Evolutionary conservation across 2,329 filamentous ascomycete species (phyloP).

Genomic region (Emydomyces testavorans): DNA sequence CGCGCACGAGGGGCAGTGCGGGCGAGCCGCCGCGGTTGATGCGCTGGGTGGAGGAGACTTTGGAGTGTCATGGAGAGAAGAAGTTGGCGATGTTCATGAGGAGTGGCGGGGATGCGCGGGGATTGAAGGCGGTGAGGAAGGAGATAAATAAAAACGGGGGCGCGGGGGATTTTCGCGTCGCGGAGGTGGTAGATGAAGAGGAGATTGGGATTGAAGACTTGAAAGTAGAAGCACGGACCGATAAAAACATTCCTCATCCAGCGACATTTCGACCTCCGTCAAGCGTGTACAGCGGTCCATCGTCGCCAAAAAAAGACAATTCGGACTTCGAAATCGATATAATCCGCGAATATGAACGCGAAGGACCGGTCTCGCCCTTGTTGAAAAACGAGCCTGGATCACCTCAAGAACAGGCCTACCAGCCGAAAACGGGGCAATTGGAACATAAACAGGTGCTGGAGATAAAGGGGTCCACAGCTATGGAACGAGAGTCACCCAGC

Average conservation of each 20-base stretch:
- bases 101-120: slow-evolving; percentile 8
- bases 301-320: background rate
- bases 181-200: background rate
- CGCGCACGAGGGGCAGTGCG: slow-evolving; percentile 18
- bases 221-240: background rate
- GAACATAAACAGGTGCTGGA: background rate
- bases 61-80: slow-evolving; percentile 15
- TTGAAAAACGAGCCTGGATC: background rate
- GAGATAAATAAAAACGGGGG: background rate
- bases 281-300: background rate
- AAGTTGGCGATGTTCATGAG: slow-evolving; percentile 7
- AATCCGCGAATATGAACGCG: slow-evolving; percentile 2
- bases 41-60: slow-evolving; percentile 24
- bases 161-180: background rate
- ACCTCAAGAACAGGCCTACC: too few relatives aligned
- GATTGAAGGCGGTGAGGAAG: slow-evolving; percentile 6
- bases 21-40: slow-evolving; percentile 21
- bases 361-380: slow-evolving; percentile 4
- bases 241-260: background rate
- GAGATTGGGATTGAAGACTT: background rate
- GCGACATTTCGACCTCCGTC: background rate
- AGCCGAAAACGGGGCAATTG: background rate
- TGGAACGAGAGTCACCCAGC: background rate
- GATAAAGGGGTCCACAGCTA: background rate
- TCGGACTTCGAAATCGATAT: slow-evolving; percentile 8